Percentiles rank a stretch among this genome's conserved stretches.
Evolutionary conservation across 2,329 filamentous ascomycete species (phyloP).

Genomic region (Aspergillus intermedius): DNA sequence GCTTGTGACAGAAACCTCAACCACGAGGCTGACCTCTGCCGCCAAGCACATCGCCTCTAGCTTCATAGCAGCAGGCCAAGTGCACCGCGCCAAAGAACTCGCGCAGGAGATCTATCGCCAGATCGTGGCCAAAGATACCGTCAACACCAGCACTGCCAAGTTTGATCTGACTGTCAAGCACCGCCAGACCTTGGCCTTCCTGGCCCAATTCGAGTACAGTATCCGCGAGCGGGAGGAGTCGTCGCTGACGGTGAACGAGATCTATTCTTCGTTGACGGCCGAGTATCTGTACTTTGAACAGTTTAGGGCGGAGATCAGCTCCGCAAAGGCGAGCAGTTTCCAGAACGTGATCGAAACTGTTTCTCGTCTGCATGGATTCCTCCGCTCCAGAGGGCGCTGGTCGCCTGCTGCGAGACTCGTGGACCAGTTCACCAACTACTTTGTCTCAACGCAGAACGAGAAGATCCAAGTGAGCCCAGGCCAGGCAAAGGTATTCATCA

Average conservation of each 20-base stretch:
- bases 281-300: conserved; percentile 38
- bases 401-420: conserved; percentile 21
- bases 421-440: conserved; percentile 27
- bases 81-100: conserved; percentile 27
- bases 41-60: conserved; percentile 31
- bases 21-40: conserved; percentile 25
- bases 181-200: conserved; percentile 36
- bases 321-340: conserved; percentile 30
- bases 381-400: conserved; percentile 20
- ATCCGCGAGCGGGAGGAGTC: conserved; percentile 18
- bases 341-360: conserved; percentile 30
- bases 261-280: conserved; percentile 39
- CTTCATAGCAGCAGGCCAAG: conserved; percentile 30
- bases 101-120: conserved; percentile 35
- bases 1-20: conserved; percentile 26
- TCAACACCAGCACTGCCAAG: conserved; percentile 16
- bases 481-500: conserved; percentile 26
- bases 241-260: conserved; percentile 34
- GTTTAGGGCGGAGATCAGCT: conserved; percentile 31
- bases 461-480: conserved; percentile 17
- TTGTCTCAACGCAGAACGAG: conserved; percentile 27
- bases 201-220: conserved; percentile 42
- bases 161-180: conserved; percentile 31
- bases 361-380: conserved; percentile 29
- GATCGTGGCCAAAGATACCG: conserved; percentile 31